phyloP scores from a whole-genome alignment of 305 asterid species.

The Fraxinus sp. region DNA sequence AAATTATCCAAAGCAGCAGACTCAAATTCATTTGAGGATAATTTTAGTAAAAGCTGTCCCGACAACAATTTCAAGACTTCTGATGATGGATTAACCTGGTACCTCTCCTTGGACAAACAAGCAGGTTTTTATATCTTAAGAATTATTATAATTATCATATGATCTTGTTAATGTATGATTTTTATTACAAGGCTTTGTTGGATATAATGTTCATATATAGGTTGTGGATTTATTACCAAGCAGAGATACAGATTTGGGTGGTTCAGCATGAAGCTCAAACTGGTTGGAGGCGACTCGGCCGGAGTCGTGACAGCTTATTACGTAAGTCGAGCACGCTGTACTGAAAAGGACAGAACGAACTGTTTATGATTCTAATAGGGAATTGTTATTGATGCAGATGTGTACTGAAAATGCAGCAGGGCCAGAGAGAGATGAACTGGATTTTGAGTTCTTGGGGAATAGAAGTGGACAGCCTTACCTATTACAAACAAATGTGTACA shows the following conservation, averaged over 20 bases:
- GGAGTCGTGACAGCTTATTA: conserved; percentile 92
- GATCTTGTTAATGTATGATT: neutral
- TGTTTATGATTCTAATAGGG: neutral
- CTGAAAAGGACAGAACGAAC: neutral
- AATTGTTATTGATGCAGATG: conserved; percentile 47
- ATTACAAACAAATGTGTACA: conserved; percentile 79
- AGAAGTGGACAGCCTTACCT: conserved; percentile 78
- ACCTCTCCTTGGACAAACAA: conserved; percentile 59
- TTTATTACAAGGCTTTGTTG: neutral
- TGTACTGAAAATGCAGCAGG: conserved; percentile 72
- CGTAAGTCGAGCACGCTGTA: conserved; percentile 38
- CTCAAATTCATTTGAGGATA: conserved; percentile 48
- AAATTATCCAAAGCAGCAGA: conserved; percentile 29
- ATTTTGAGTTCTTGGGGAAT: conserved; percentile 88
- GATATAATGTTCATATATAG: conserved; percentile 30
- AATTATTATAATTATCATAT: neutral
- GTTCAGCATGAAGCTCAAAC: conserved; percentile 86
- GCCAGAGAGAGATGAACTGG: conserved; percentile 81
- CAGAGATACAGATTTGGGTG: conserved; percentile 86
- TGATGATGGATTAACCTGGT: conserved; percentile 85
- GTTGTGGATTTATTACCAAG: conserved; percentile 86
- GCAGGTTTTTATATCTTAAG: conserved; percentile 42
- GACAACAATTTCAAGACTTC: conserved; percentile 75
- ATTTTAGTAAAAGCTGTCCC: conserved; percentile 75
- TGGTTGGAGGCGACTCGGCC: conserved; percentile 92